A percentile compares a stretch with the other conserved stretches of the same genome.
Evolutionary conservation across 2,329 filamentous ascomycete species (phyloP).

Genomic region (Rutstroemia sp.): DNA sequence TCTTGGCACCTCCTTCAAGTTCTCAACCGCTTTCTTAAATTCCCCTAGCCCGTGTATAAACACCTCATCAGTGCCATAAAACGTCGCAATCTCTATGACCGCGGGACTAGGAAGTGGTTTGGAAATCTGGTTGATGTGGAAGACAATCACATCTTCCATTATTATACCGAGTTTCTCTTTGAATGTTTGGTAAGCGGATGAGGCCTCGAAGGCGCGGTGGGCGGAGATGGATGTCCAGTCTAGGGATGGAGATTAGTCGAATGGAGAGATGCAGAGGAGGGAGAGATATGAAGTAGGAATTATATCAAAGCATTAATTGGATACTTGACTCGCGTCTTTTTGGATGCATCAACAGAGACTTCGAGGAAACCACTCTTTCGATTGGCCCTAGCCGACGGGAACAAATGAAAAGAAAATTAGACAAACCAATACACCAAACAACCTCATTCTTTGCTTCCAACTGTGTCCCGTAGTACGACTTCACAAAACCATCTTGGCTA

Average conservation of each 20-base stretch:
- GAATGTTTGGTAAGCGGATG: conserved; percentile 33
- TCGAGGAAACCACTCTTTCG: too few relatives aligned
- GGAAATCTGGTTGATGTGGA: conserved; percentile 12
- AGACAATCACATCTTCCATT: conserved; percentile 10
- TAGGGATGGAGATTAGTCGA: neutral
- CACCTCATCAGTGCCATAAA: conserved; percentile 9
- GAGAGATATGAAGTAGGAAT: neutral
- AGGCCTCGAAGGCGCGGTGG: conserved; percentile 35
- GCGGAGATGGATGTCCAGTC: conserved; percentile 33
- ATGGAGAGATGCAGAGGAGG: neutral
- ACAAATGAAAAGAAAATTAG: neutral
- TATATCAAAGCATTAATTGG: neutral
- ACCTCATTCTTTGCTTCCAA: neutral
- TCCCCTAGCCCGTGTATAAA: neutral
- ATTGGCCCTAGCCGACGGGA: too few relatives aligned
- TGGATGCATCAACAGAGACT: too few relatives aligned
- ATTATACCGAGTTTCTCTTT: conserved; percentile 12
- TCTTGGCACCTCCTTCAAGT: neutral
- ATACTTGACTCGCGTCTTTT: too few relatives aligned
- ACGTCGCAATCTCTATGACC: conserved; percentile 17
- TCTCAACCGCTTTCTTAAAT: neutral
- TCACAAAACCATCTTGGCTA: conserved; percentile 1
- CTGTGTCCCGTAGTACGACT: neutral
- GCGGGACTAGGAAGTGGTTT: conserved; percentile 8
- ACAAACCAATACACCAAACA: conserved; percentile 3